Conservation (phyloP, 257 asterid genomes). For the Solanum chilense region DNA sequence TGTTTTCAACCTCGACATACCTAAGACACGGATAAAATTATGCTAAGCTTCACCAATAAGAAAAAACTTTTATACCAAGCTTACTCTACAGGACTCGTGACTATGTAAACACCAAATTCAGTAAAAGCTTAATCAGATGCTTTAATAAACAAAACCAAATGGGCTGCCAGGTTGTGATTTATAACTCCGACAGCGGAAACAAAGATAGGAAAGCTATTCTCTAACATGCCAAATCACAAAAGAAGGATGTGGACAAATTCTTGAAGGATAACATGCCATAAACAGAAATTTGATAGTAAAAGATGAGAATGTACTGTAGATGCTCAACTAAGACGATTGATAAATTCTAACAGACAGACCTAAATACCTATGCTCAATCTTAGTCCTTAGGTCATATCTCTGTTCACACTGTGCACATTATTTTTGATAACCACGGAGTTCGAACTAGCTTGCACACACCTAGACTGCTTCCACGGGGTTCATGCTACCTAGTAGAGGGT, state of each 20-base stretch:
- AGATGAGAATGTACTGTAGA: background rate
- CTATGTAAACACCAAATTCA: background rate
- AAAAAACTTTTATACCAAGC: background rate
- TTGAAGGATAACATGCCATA: background rate
- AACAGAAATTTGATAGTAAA: background rate
- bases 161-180: background rate
- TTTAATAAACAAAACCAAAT: background rate
- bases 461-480: background rate
- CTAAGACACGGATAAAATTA: constrained; percentile 9
- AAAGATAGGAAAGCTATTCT: background rate
- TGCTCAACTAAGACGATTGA: background rate
- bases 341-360: background rate
- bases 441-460: background rate
- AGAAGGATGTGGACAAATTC: background rate
- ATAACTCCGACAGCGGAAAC: background rate
- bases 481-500: background rate
- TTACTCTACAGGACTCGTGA: background rate
- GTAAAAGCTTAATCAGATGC: background rate
- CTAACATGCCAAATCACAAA: background rate
- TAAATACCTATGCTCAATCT: background rate
- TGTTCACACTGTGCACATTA: background rate
- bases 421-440: background rate
- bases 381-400: background rate
- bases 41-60: background rate
- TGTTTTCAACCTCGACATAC: constrained; percentile 51